Evolutionary conservation across 768 basidiomycete species (phyloP), one percentile per base, ranked within the genome.

Genomic region (Tylopilus cervinicoccineus): DNA sequence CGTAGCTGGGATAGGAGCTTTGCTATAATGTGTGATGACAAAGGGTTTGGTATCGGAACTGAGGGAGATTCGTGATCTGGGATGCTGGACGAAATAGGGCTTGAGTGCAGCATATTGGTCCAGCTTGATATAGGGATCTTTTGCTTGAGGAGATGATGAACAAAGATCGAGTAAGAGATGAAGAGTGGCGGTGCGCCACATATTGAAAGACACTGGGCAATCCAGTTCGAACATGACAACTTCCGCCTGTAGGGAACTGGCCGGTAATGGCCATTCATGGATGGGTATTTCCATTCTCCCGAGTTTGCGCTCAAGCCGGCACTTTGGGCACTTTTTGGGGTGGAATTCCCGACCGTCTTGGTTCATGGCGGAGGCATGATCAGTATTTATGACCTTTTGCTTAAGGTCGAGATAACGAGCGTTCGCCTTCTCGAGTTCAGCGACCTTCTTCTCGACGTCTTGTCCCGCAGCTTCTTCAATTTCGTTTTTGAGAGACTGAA

Each of bases 241-340:
- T 43, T 69, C 58, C 0, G 66, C 65, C 7, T 47, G 24, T 13
- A 56, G n/a, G 5, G n/a, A 8, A 9, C 54, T 36, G 0, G 48
- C 22, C 2, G 77, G 74, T 22, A 79, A 54, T 0, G 77, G 78
- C 76, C 76, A 76, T 46, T 79, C 78, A 27, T 75, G 63, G 2
- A 74, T 54, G 1, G 28, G 2, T 23, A 79, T 77, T 0, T 14
- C n/a, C 59, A 76, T 53, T 0, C 2, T 24, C 0, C 37, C 19
- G 0, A 67, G 62, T 43, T 57, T 23, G 14, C 45, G 50, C 19
- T 65, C 45, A 16, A 69, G 44, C 4, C 7, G 10, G 32, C 74
- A 76, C 42, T 65, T 72, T 0, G 24, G 3, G 45, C 70, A 73
- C 0, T 53, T 20, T 16, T 42, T 50, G 3, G 48, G 45, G 1